Conservation (phyloP, 306 rosid species). For the Medicago ruthenica region DNA sequence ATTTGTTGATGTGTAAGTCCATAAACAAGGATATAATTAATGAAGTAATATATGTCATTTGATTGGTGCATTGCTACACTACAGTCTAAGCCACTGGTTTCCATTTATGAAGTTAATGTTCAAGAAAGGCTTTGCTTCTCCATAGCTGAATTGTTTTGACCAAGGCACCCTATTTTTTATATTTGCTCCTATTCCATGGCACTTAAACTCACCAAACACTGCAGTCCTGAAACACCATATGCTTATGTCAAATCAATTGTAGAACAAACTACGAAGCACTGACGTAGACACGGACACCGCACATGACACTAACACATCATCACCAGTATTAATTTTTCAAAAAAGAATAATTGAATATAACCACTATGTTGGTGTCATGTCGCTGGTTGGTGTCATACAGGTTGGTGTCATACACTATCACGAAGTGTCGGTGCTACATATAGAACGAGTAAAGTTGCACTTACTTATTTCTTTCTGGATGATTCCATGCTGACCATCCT, state of each 20-base stretch:
- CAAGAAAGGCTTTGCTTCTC: constrained; percentile 67
- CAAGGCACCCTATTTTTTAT: constrained; percentile 65
- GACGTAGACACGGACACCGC: not conserved
- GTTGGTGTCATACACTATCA: not conserved
- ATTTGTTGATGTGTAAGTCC: not conserved
- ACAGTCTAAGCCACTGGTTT: constrained; percentile 79
- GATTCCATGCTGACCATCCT: constrained; percentile 87
- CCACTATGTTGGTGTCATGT: not conserved
- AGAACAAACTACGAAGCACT: not conserved
- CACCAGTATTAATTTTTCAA: not conserved
- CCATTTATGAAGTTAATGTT: constrained; percentile 66
- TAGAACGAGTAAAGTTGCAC: not conserved
- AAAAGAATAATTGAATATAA: not conserved
- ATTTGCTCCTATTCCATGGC: constrained; percentile 77
- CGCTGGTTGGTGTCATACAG: not conserved
- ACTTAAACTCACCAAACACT: constrained; percentile 71
- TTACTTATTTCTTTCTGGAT: constrained; percentile 74
- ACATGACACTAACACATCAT: not conserved
- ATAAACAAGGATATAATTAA: constrained; percentile 21
- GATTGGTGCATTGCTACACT: constrained; percentile 12
- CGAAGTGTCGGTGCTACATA: not conserved
- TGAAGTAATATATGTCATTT: constrained; percentile 10
- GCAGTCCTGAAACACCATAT: constrained; percentile 68
- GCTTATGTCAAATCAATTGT: not conserved
- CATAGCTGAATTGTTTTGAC: constrained; percentile 64